Percentiles rank a stretch among this genome's conserved stretches.
phyloP scores from a whole-genome alignment of 345 rosid species.

The Eucalyptus curtisii region DNA sequence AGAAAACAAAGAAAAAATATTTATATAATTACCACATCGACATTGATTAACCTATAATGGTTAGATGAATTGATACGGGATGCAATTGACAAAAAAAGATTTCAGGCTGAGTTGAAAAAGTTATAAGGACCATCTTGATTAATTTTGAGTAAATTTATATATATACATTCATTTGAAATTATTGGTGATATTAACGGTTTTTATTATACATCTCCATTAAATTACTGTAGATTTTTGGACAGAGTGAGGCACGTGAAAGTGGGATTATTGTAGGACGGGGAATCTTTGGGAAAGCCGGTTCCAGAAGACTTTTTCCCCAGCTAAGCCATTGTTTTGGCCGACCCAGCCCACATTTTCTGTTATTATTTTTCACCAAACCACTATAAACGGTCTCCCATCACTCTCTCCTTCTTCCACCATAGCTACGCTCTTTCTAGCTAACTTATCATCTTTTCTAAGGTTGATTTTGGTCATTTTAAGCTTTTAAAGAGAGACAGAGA shows the following conservation, averaged over 20 bases:
- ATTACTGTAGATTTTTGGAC: not conserved
- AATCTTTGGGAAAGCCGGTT: not conserved
- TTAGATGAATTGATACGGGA: fast-evolving
- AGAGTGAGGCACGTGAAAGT: not conserved
- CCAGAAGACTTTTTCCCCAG: not conserved
- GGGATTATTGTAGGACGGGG: not conserved
- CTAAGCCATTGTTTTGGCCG: not conserved
- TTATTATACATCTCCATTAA: not conserved
- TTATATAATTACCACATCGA: too few relatives aligned
- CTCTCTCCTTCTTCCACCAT: not conserved
- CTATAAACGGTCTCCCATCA: not conserved
- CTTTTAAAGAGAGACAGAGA: not conserved
- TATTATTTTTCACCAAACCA: not conserved
- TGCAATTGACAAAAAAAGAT: fast-evolving
- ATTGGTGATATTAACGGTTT: too few relatives aligned
- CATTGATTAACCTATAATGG: fast-evolving
- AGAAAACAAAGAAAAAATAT: too few relatives aligned
- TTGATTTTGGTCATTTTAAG: not conserved
- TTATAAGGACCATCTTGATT: fast-evolving
- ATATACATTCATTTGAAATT: too few relatives aligned
- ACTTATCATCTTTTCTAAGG: not conserved
- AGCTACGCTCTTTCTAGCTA: not conserved
- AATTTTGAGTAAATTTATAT: too few relatives aligned
- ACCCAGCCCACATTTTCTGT: not conserved
- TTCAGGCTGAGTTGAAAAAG: too few relatives aligned